Evolutionary conservation across 305 asterid genomes (phyloP).

Genomic region (Fraxinus platypoda): DNA sequence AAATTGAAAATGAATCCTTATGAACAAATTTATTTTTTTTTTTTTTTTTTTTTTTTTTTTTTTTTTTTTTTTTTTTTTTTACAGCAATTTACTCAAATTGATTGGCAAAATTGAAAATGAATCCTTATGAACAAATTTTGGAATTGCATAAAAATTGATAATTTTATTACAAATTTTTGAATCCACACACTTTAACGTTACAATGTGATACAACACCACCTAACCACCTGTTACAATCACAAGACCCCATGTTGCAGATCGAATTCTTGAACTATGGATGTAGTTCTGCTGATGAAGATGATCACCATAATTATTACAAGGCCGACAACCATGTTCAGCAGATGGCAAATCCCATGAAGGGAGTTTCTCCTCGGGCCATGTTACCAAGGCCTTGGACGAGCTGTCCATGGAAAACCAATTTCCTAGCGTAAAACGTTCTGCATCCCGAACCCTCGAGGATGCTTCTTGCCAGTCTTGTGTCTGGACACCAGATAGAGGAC

Average conservation of each 20-base stretch:
- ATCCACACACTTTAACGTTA: too few species aligned
- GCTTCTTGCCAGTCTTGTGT: slow-evolving; percentile 18
- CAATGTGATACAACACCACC: too few species aligned
- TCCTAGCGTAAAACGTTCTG: slow-evolving; percentile 37
- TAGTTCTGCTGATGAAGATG: slow-evolving; percentile 21
- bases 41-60: too few species aligned
- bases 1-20: too few species aligned
- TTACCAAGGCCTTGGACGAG: slow-evolving; percentile 45
- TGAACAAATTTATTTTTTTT: too few species aligned
- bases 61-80: too few species aligned
- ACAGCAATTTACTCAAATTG: too few species aligned
- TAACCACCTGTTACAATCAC: slow-evolving; percentile 61
- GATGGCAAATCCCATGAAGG: slow-evolving; percentile 31
- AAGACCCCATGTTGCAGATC: slow-evolving; percentile 61
- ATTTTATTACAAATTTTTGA: too few species aligned
- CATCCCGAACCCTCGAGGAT: neutral
- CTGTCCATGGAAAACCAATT: slow-evolving; percentile 69
- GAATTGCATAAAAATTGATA: too few species aligned
- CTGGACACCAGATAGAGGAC: neutral
- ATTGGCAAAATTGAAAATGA: too few species aligned
- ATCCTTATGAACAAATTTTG: too few species aligned
- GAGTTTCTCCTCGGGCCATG: slow-evolving; percentile 90
- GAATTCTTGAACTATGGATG: neutral
- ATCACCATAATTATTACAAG: neutral
- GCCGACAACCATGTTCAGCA: neutral